phyloP scores from a whole-genome alignment of 345 rosid species.

The Viola odorata region DNA sequence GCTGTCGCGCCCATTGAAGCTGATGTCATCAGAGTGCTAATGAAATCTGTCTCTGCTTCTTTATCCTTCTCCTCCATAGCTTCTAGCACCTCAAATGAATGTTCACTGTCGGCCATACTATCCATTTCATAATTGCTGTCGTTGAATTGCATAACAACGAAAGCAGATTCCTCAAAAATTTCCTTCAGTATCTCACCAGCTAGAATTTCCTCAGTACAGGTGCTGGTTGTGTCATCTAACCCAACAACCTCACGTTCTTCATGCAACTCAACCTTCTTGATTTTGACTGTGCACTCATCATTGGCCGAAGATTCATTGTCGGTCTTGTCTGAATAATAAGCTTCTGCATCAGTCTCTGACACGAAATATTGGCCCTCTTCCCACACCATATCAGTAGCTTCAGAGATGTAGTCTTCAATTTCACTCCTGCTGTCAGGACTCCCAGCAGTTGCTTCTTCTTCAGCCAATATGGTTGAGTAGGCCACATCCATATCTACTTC shows the following conservation, averaged over 20 bases:
- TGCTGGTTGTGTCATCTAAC: slow-evolving; percentile 11
- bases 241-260: slow-evolving; percentile 10
- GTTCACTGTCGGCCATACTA: slow-evolving; percentile 11
- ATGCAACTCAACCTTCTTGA: slow-evolving; percentile 8
- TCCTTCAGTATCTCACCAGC: slow-evolving; percentile 21
- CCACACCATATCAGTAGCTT: slow-evolving; percentile 47
- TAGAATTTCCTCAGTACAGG: slow-evolving; percentile 20
- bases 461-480: slow-evolving; percentile 2
- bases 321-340: slow-evolving; percentile 11
- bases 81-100: slow-evolving; percentile 11
- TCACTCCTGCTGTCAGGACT: slow-evolving; percentile 12
- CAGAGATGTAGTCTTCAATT: slow-evolving; percentile 21
- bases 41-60: slow-evolving; percentile 15
- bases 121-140: slow-evolving; percentile 16
- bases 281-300: slow-evolving; percentile 12
- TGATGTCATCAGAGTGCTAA: not conserved
- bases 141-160: slow-evolving; percentile 2
- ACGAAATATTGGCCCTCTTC: slow-evolving; percentile 25
- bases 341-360: slow-evolving; percentile 22
- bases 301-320: slow-evolving; percentile 16
- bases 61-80: slow-evolving; percentile 15
- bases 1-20: not conserved
- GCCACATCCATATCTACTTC: slow-evolving; percentile 10
- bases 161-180: slow-evolving; percentile 21
- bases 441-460: slow-evolving; percentile 13